phyloP scores from a whole-genome alignment of 108 stramenopile species.

The Cyclostephanos tholiformis region DNA sequence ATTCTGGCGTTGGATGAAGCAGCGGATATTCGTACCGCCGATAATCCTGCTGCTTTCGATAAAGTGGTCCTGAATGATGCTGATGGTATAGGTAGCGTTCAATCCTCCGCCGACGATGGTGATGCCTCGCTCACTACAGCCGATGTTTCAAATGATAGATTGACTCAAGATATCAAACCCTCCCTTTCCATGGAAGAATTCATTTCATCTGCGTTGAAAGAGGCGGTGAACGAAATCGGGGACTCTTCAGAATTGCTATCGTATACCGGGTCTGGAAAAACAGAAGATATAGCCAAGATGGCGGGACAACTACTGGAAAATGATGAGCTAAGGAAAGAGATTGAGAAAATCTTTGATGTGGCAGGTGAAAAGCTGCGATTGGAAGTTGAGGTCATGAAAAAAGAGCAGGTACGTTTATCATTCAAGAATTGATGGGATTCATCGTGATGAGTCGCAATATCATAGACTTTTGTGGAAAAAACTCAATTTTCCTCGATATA shows the following conservation, averaged over 20 bases:
- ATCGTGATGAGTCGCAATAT: neutral
- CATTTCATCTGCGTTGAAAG: slow-evolving; percentile 30
- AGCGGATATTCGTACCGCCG: slow-evolving; percentile 1
- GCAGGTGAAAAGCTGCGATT: slow-evolving; percentile 33
- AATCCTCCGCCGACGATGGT: neutral
- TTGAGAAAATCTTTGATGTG: slow-evolving; percentile 43
- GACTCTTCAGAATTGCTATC: slow-evolving; percentile 19
- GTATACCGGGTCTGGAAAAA: neutral
- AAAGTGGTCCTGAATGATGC: slow-evolving; percentile 25
- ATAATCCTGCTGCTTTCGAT: slow-evolving; percentile 1
- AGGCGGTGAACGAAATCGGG: slow-evolving; percentile 35
- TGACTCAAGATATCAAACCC: slow-evolving; percentile 39
- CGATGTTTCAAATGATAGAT: slow-evolving; percentile 39
- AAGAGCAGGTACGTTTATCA: slow-evolving; percentile 34
- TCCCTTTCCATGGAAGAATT: slow-evolving; percentile 41
- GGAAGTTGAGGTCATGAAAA: slow-evolving; percentile 39
- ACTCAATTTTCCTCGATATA: neutral
- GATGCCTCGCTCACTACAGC: slow-evolving; percentile 26
- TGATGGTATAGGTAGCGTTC: slow-evolving; percentile 35
- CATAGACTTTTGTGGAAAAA: neutral
- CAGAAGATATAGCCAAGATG: slow-evolving; percentile 23
- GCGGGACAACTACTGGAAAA: slow-evolving; percentile 29
- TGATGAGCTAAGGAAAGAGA: slow-evolving; percentile 32
- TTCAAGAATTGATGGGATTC: neutral
- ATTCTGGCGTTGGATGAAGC: slow-evolving; percentile 27